These are phyloP conservation scores for Dioszegia crocea DNA, from an alignment of 768 basidiomycete genomes.

Conservation along the genomic window DNA sequence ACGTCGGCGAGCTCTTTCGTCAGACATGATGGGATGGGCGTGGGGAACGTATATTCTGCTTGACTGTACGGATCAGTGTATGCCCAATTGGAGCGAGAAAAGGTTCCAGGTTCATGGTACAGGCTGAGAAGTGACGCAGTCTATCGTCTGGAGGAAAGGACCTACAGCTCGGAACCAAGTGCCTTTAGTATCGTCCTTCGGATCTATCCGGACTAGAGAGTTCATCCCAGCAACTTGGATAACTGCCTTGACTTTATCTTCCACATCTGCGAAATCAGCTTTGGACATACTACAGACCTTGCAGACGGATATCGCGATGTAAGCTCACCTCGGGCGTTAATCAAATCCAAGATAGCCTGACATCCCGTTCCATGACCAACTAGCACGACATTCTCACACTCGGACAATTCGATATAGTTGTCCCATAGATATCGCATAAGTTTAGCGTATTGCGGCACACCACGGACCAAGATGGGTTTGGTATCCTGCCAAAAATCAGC, in stretches of 20 bases:
- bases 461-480: not conserved
- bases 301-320: no score
- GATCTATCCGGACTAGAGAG: constrained; percentile 43
- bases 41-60: constrained; percentile 58
- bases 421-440: constrained; percentile 88
- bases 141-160: no score
- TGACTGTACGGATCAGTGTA: constrained; percentile 13
- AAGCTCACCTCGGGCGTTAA: constrained; percentile 64
- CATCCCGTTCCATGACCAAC: constrained; percentile 87
- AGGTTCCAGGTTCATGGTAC: no score
- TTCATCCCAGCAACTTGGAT: constrained; percentile 71
- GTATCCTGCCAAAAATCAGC: not conserved
- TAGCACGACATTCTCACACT: constrained; percentile 67
- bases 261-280: constrained; percentile 52
- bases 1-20: constrained; percentile 46
- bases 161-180: constrained; percentile 71
- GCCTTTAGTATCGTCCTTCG: constrained; percentile 58
- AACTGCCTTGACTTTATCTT: constrained; percentile 64
- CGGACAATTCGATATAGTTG: constrained; percentile 84
- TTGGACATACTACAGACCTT: constrained; percentile 16
- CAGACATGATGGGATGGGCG: constrained; percentile 54
- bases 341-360: constrained; percentile 66
- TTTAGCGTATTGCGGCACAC: constrained; percentile 49
- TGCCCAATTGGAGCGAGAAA: not conserved
- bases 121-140: no score